Evolutionary conservation across 768 basidiomycete genomes (phyloP).

Genomic region (Podaxis rugospora): DNA sequence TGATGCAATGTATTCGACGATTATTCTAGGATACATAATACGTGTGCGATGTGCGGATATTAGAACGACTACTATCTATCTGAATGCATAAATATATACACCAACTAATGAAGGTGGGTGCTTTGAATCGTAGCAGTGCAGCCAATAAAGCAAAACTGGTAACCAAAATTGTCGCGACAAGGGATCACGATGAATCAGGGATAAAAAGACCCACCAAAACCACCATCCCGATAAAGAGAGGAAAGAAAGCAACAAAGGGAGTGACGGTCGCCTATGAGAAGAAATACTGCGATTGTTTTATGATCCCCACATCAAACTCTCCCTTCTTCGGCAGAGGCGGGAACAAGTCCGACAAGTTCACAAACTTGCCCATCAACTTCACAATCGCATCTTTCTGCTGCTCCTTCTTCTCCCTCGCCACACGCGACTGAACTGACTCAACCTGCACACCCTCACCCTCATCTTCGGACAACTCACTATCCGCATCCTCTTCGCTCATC

Average conservation of each 20-base stretch:
- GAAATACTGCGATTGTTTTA: constrained; percentile 85
- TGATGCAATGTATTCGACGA: not conserved
- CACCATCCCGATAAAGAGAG: no score
- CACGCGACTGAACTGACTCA: constrained; percentile 8
- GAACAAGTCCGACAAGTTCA: constrained; percentile 68
- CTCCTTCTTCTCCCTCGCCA: constrained; percentile 10
- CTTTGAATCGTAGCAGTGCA: not conserved
- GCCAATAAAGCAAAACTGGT: not conserved
- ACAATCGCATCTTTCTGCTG: constrained; percentile 6
- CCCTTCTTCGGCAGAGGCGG: constrained; percentile 86
- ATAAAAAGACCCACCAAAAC: not conserved
- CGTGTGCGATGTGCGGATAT: not conserved
- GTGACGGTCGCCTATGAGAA: constrained; percentile 63
- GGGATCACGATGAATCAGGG: not conserved
- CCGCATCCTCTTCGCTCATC: constrained; percentile 17
- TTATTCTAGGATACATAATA: not conserved
- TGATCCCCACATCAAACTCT: constrained; percentile 75
- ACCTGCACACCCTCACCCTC: constrained; percentile 8
- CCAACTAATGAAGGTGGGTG: not conserved
- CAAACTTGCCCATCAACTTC: constrained; percentile 52
- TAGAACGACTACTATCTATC: not conserved
- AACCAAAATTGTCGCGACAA: not conserved
- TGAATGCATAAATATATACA: not conserved
- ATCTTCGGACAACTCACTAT: constrained; percentile 12
- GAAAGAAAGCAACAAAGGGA: not conserved